A percentile compares a stretch with the other conserved stretches of the same genome.
Conservation (phyloP, 345 rosid species). For the Physaria fendleri region DNA sequence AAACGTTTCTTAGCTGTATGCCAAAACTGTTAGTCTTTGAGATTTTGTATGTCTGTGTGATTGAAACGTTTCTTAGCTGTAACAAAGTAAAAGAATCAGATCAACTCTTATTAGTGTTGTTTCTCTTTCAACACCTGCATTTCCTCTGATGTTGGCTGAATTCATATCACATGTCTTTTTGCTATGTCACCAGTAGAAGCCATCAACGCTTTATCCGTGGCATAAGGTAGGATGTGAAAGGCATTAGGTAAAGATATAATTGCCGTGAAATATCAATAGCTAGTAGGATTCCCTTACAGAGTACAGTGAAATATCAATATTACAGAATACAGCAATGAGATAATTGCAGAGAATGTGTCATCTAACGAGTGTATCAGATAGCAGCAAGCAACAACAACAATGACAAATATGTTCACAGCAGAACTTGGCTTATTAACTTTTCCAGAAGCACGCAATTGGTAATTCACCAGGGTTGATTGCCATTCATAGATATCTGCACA, state of each 20-base stretch:
- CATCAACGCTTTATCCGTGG: too few species aligned
- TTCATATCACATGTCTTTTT: conserved; percentile 14
- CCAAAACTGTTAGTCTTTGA: too few species aligned
- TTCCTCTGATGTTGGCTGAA: conserved; percentile 18
- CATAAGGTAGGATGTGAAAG: too few species aligned
- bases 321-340: conserved; percentile 26
- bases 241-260: too few species aligned
- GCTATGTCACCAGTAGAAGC: conserved; percentile 42
- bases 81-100: conserved; percentile 14
- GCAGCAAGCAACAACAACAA: not conserved
- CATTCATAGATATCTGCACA: conserved; percentile 91
- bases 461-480: conserved; percentile 90
- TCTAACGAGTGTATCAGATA: too few species aligned
- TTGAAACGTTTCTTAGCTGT: too few species aligned
- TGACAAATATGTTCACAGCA: conserved; percentile 12
- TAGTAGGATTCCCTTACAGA: too few species aligned
- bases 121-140: conserved; percentile 9
- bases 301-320: too few species aligned
- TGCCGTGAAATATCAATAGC: too few species aligned
- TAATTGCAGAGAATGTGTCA: conserved; percentile 22
- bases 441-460: conserved; percentile 75
- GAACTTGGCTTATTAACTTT: conserved; percentile 58
- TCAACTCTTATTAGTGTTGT: conserved; percentile 11
- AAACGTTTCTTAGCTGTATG: too few species aligned
- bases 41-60: conserved; percentile 30